Evolutionary conservation across 1,139 yeast species (phyloP).

Genomic region (Yamadazyma blattariae): DNA sequence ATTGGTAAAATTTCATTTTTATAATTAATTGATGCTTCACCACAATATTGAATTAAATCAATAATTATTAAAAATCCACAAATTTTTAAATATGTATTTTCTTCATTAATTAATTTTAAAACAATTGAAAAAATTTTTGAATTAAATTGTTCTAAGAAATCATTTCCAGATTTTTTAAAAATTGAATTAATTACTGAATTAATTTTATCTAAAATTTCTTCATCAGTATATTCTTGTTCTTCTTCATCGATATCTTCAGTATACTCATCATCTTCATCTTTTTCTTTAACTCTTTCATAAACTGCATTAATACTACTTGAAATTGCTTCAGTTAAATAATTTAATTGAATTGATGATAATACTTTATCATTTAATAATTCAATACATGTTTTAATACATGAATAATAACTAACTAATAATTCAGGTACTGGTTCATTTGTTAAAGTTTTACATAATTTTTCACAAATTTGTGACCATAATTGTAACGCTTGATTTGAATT

Average conservation of each 20-base stretch:
- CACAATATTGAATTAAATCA: constrained; percentile 78
- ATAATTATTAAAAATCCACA: constrained; percentile 82
- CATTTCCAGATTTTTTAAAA: constrained; percentile 59
- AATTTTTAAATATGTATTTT: constrained; percentile 62
- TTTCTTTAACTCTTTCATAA: constrained; percentile 66
- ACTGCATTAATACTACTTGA: constrained; percentile 64
- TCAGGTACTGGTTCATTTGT: constrained; percentile 83
- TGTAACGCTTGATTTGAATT: constrained; percentile 56
- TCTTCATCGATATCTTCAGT: constrained; percentile 74
- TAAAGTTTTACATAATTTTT: constrained; percentile 66
- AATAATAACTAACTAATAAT: constrained; percentile 72
- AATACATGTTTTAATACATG: constrained; percentile 67
- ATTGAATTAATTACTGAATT: constrained; percentile 74
- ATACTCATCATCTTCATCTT: constrained; percentile 62
- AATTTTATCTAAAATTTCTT: constrained; percentile 82
- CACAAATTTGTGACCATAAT: constrained; percentile 72
- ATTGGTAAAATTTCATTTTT: constrained; percentile 63
- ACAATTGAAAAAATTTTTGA: constrained; percentile 49
- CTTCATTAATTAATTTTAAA: constrained; percentile 57
- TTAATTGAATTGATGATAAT: constrained; percentile 57
- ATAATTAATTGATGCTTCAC: constrained; percentile 58
- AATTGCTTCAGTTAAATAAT: constrained; percentile 57
- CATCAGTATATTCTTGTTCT: constrained; percentile 86
- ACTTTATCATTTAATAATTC: constrained; percentile 63
- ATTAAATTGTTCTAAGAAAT: constrained; percentile 67